Percentiles rank a stretch among this genome's conserved stretches.
phyloP scores from a whole-genome alignment of 2,329 filamentous ascomycete species.

The Penicillium sp. region DNA sequence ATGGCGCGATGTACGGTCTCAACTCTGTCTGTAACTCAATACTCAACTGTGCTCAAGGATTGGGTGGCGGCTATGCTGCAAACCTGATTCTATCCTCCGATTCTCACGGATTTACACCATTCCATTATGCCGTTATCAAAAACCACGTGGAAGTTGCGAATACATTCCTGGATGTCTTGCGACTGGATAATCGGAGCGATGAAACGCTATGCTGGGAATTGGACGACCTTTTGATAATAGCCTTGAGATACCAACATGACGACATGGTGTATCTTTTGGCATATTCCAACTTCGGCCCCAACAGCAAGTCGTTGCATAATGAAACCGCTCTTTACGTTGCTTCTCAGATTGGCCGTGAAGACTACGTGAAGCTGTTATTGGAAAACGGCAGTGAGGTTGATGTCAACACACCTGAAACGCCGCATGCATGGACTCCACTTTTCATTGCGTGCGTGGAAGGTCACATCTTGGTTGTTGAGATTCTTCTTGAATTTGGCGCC shows the following conservation, averaged over 20 bases:
- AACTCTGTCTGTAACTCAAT: background rate
- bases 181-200: background rate
- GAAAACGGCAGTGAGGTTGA: background rate
- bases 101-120: constrained; percentile 5
- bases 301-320: background rate
- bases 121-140: constrained; percentile 12
- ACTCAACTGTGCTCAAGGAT: background rate
- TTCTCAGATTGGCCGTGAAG: constrained; percentile 4
- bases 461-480: constrained; percentile 22
- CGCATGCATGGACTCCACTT: constrained; percentile 36
- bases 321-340: background rate
- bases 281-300: background rate
- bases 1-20: constrained; percentile 4
- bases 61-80: background rate
- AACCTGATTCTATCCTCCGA: constrained; percentile 3
- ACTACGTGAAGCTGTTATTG: constrained; percentile 3
- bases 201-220: background rate
- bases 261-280: constrained; percentile 4
- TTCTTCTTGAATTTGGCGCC: constrained; percentile 31
- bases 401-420: constrained; percentile 22
- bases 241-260: constrained; percentile 4
- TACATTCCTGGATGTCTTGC: background rate
- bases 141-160: constrained; percentile 4
- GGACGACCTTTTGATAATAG: constrained; percentile 2
- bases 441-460: constrained; percentile 33